phyloP scores from a whole-genome alignment of 345 rosid genomes.

The Mallotus nudiflorus region DNA sequence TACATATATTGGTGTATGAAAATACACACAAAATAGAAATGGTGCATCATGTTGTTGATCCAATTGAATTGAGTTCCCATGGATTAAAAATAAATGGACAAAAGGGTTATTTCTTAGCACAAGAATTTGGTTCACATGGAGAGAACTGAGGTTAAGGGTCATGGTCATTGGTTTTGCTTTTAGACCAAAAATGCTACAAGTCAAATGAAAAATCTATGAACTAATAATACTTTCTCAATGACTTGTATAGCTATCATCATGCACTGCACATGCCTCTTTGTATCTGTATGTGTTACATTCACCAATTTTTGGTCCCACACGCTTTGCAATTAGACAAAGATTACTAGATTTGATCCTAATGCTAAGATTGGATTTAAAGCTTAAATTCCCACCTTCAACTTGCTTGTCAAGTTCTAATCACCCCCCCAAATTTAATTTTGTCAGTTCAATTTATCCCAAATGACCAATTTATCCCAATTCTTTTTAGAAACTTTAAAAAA shows the following conservation, averaged over 20 bases:
- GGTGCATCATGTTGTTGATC: too few species aligned
- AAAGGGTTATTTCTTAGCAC: neutral
- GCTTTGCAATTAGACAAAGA: neutral
- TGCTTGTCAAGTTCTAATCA: too few species aligned
- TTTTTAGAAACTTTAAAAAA: too few species aligned
- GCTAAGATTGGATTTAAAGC: conserved; percentile 13
- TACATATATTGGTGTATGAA: too few species aligned
- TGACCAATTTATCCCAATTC: too few species aligned
- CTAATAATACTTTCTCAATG: neutral
- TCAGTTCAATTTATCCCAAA: too few species aligned
- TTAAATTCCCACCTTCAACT: too few species aligned
- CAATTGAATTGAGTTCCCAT: too few species aligned
- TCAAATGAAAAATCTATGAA: conserved; percentile 18
- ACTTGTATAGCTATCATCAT: conserved; percentile 16
- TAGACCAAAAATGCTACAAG: conserved; percentile 14
- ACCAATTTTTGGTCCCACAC: conserved; percentile 33
- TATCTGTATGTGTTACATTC: conserved; percentile 9
- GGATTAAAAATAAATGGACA: neutral
- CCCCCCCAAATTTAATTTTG: too few species aligned
- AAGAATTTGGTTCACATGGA: conserved; percentile 28
- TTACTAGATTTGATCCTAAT: neutral
- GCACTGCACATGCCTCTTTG: conserved; percentile 29
- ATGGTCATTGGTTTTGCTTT: conserved; percentile 15
- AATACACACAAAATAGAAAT: too few species aligned
- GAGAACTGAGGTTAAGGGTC: conserved; percentile 20